phyloP scores from a whole-genome alignment of 75 land plant species.

The Pinus tabuliformis region DNA sequence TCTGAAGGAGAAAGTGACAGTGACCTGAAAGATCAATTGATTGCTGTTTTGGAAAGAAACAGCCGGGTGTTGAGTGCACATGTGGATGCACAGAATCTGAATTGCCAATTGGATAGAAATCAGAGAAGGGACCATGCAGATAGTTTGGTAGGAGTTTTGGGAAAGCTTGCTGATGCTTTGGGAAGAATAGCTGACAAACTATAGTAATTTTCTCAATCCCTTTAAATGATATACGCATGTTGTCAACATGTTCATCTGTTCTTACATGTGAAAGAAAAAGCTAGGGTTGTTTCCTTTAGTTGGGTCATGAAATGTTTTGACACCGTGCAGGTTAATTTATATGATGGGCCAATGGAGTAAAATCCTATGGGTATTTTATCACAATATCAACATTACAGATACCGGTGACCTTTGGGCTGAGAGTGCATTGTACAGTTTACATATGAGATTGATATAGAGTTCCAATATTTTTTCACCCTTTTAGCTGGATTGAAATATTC shows the following conservation, averaged over 20 bases:
- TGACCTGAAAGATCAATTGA: constrained; percentile 37
- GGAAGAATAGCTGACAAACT: constrained; percentile 79
- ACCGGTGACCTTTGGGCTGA: constrained; percentile 8
- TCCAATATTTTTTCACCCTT: background rate
- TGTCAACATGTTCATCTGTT: background rate
- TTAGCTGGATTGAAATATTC: background rate
- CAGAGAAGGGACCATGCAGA: constrained; percentile 60
- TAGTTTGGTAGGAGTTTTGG: constrained; percentile 56
- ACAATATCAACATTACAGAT: constrained; percentile 3
- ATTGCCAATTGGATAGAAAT: constrained; percentile 59
- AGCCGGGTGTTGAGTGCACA: constrained; percentile 55
- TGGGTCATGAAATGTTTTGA: background rate
- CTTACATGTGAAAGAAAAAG: background rate
- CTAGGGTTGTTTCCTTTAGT: background rate
- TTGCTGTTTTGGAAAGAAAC: constrained; percentile 52
- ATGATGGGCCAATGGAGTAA: constrained; percentile 1
- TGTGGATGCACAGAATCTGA: constrained; percentile 69
- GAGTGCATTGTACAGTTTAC: constrained; percentile 8
- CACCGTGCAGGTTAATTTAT: background rate
- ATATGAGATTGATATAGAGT: background rate
- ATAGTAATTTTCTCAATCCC: constrained; percentile 16
- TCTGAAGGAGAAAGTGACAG: constrained; percentile 28
- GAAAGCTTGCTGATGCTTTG: constrained; percentile 75
- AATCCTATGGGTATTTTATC: background rate
- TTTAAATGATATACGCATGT: background rate